A percentile compares a stretch with the other conserved stretches of the same genome.
phyloP scores from a whole-genome alignment of 2,329 filamentous ascomycete genomes.

The Penicillium nordicum region DNA sequence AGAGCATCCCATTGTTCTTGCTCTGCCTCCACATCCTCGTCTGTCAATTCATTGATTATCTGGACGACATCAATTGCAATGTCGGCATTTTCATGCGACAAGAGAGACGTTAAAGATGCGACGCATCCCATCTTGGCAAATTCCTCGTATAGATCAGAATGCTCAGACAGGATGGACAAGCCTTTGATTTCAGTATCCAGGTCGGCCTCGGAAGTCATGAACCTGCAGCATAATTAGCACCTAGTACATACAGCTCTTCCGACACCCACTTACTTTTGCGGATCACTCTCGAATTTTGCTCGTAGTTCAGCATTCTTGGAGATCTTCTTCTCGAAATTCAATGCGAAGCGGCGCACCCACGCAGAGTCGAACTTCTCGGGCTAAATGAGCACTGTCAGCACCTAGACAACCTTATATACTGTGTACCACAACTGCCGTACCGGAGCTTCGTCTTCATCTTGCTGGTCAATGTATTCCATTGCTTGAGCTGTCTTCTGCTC shows the following conservation, averaged over 20 bases:
- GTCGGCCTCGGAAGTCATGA: slow-evolving; percentile 83
- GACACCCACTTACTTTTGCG: slow-evolving; percentile 58
- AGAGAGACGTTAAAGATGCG: slow-evolving; percentile 69
- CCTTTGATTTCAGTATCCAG: slow-evolving; percentile 84
- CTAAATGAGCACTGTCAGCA: slow-evolving; percentile 25
- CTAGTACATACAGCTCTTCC: not conserved
- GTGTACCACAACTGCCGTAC: slow-evolving; percentile 25
- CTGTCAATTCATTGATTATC: slow-evolving; percentile 84
- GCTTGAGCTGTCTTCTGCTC: slow-evolving; percentile 75
- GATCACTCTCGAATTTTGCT: slow-evolving; percentile 76
- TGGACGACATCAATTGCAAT: slow-evolving; percentile 90
- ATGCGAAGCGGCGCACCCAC: slow-evolving; percentile 77
- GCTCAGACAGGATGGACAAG: slow-evolving; percentile 80
- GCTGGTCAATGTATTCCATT: slow-evolving; percentile 79
- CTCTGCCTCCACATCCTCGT: slow-evolving; percentile 82
- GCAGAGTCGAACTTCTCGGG: slow-evolving; percentile 75
- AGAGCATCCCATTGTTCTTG: slow-evolving; percentile 77
- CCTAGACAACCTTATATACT: not conserved
- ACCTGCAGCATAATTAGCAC: slow-evolving; percentile 37
- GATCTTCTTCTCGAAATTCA: slow-evolving; percentile 87
- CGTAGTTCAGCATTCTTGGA: slow-evolving; percentile 85
- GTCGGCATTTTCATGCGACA: slow-evolving; percentile 95
- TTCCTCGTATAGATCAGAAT: slow-evolving; percentile 76
- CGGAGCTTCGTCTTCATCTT: slow-evolving; percentile 53
- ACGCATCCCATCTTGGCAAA: slow-evolving; percentile 73